Percentiles rank a stretch among this genome's conserved stretches.
phyloP scores from a whole-genome alignment of 306 rosid species.

The Cicer cuneatum region DNA sequence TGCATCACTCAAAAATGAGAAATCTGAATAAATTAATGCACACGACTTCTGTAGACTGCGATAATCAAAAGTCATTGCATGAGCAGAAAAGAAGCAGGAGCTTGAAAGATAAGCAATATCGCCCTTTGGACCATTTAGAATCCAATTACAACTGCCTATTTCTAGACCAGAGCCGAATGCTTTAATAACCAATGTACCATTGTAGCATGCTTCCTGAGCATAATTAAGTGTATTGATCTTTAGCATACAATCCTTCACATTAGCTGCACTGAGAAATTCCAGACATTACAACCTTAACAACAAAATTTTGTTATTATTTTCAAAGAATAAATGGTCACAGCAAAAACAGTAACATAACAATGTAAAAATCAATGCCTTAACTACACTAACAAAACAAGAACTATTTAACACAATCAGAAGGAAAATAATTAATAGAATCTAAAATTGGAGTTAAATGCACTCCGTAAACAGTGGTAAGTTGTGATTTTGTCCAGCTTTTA shows the following conservation, averaged over 20 bases:
- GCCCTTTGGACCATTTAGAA: slow-evolving; percentile 69
- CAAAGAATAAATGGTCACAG: slow-evolving; percentile 22
- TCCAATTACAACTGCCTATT: slow-evolving; percentile 93
- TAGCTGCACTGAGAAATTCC: slow-evolving; percentile 82
- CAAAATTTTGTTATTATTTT: slow-evolving; percentile 34
- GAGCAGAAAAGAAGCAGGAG: slow-evolving; percentile 72
- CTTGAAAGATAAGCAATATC: slow-evolving; percentile 73
- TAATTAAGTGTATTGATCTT: slow-evolving; percentile 73
- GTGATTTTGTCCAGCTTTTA: slow-evolving; percentile 7
- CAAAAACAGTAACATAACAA: slow-evolving; percentile 7
- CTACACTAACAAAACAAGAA: neutral
- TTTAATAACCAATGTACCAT: slow-evolving; percentile 73
- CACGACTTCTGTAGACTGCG: slow-evolving; percentile 60
- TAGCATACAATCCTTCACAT: slow-evolving; percentile 71
- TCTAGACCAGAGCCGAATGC: slow-evolving; percentile 92
- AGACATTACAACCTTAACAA: slow-evolving; percentile 47
- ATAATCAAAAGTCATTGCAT: slow-evolving; percentile 79
- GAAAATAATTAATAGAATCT: neutral
- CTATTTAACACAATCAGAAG: neutral
- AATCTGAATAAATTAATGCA: slow-evolving; percentile 77
- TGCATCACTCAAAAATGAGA: slow-evolving; percentile 54
- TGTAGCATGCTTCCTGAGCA: slow-evolving; percentile 78
- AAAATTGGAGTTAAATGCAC: slow-evolving; percentile 21
- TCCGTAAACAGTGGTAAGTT: neutral
- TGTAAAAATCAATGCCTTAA: slow-evolving; percentile 16